phyloP scores from a whole-genome alignment of 2,329 filamentous ascomycete genomes.

The Aspergillus aculeatinus region DNA sequence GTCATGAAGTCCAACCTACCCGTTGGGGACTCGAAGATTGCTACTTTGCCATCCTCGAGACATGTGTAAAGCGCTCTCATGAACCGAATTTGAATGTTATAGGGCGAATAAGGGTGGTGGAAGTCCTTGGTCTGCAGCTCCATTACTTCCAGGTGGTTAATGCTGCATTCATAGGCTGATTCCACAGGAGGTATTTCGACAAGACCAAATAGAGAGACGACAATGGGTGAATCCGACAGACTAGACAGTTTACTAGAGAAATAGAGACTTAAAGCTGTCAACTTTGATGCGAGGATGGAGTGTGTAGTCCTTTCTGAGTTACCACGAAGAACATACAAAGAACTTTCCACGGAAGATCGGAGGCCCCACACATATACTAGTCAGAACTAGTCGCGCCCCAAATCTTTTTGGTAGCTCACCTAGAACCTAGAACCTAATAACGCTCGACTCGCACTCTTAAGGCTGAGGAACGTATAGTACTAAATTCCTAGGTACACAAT shows the following conservation, averaged over 20 bases:
- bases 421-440: no score
- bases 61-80: conserved; percentile 81
- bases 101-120: conserved; percentile 83
- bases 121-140: conserved; percentile 57
- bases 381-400: no score
- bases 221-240: background rate
- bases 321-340: background rate
- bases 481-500: no score
- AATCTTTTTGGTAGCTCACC: no score
- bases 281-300: background rate
- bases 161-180: background rate
- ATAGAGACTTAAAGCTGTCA: background rate
- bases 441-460: no score
- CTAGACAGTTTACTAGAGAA: background rate
- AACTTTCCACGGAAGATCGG: background rate
- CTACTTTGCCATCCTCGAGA: conserved; percentile 75
- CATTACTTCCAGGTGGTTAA: conserved; percentile 25
- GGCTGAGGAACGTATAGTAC: no score
- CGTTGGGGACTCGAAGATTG: conserved; percentile 91
- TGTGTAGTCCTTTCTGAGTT: background rate
- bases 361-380: background rate
- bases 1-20: conserved; percentile 54
- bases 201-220: background rate
- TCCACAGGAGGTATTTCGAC: background rate
- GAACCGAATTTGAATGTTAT: conserved; percentile 82